Evolutionary conservation across 75 land plant genomes (phyloP), one percentile per base, ranked within the genome.

Genomic region (Sequoiadendron giganteum): DNA sequence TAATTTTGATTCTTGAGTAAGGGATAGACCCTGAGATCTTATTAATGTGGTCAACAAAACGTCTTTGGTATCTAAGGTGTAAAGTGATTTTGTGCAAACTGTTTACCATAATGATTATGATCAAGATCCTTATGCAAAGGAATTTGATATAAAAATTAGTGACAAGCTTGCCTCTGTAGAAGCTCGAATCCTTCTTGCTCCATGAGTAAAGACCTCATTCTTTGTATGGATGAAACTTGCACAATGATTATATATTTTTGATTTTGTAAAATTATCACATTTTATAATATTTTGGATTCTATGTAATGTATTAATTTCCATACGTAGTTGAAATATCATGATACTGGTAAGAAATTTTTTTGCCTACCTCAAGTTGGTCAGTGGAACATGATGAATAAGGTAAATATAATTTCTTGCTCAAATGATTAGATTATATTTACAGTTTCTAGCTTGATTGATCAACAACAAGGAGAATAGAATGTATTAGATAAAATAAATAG

Each of bases 341-440:
- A 95, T 40, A 90, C 92, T 84, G 96, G 96, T 9, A 92, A 93
- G 85, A 95, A 95, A 85, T 93, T 92, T 70, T 92, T 93, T 78
- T 96, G 97, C 89, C 84, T 93, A 42, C 97, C 98, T n/a, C 93
- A 96, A 84, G 95, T 96, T 88, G 98, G 98, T 49, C 95, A 95
- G 88, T 96, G 98, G 98, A 95, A 96, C 77, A 96, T 96, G 98
- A 93, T 91, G 92, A 94, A 96, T 83, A 95, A 96, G 93, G 98
- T 96, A 90, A 13, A 0, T 28, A 48, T 3, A 72, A 15, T 56
- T 56, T 56, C 30, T 5, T 79, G 30, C 34, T 39, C 4, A 80
- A 80, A 13, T 11, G 45, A 78, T 3, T 79, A 79, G 43, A 9
- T 79, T 79, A 5, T 45, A 18, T 79, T 32, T 79, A 40, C 16